A percentile compares a stretch with the other conserved stretches of the same genome.
Conservation (phyloP, 306 rosid genomes). For the Fagus crenata region DNA sequence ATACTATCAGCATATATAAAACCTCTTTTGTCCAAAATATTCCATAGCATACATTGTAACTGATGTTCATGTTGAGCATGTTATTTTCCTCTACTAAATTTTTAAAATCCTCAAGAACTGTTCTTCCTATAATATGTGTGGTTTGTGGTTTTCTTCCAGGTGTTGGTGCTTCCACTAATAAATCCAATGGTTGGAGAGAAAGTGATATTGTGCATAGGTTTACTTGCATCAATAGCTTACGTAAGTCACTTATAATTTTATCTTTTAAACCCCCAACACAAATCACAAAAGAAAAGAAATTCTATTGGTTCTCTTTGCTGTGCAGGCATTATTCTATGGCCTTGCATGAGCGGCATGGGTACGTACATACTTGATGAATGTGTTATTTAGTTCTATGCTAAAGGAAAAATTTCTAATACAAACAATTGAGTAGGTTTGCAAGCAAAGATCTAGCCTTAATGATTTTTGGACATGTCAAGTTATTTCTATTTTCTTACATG, state of each 20-base stretch:
- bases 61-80: background rate
- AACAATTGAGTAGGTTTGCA: no score
- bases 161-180: slow-evolving; percentile 67
- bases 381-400: background rate
- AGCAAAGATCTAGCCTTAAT: no score
- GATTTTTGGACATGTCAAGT: no score
- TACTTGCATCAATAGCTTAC: slow-evolving; percentile 77
- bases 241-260: slow-evolving; percentile 40
- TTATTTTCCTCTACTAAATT: background rate
- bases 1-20: background rate
- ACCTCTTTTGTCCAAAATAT: background rate
- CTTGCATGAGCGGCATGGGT: slow-evolving; percentile 97
- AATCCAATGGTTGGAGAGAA: slow-evolving; percentile 87
- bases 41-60: no score
- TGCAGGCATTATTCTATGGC: slow-evolving; percentile 74
- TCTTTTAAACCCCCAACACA: background rate
- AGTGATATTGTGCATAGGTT: slow-evolving; percentile 60
- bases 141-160: slow-evolving; percentile 38
- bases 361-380: slow-evolving; percentile 24
- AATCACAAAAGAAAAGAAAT: background rate
- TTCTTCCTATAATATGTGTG: background rate
- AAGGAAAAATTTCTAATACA: background rate
- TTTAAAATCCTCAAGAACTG: background rate
- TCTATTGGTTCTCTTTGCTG: slow-evolving; percentile 17
- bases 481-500: background rate